Base-by-base conservation (phyloP, 2,329 filamentous ascomycete genomes). In the Aspergillus transmontanensis region DNA sequence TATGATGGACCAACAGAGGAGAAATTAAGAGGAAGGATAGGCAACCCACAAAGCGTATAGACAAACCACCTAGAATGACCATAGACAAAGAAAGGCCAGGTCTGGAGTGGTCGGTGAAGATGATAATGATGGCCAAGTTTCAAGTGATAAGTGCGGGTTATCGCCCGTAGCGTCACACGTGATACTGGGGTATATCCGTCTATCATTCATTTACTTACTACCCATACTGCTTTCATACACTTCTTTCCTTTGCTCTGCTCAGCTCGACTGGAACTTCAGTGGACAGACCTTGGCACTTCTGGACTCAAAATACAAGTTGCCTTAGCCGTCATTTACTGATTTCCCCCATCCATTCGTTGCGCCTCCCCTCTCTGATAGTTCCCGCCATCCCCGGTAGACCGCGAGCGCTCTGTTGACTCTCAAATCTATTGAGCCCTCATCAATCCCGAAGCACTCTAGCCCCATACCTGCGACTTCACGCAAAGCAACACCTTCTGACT, bases 51-150 rank as follows among this genome's bases (percentile, higher is more conserved):
- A 16, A 19, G 26, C 5, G 9, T 14, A 51, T 19, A 51, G 28
- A 7, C 19, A 51, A n/a, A 51, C 21, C 16, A 19, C 28, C 48
- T n/a, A 11, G 36, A 55, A 19, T 23, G n/a, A 41, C 34, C 28
- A 39, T n/a, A 39, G 34, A 16, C 51, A 55, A 36, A 30, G 14
- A 19, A 55, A 26, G 32, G 30, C 32, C 36, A 21, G 32, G 32
- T n/a, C 26, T 51, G 48, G 7, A 51, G 32, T 55, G n/a, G 14
- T 55, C 34, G 14, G 51, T 39, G 51, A 39, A 36, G 32, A 39
- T 23, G 51, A 55, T 55, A 21, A 55, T 26, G 51, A 55, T 39
- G 51, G 51, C 48, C 28, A 55, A 55, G 26, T 51, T 51, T 51
- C 48, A 21, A 39, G 34, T 21, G 51, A 55, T 55, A 55, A 55